A percentile compares a stretch with the other conserved stretches of the same genome.
Conservation (phyloP, 208 protist genomes). For the Crithidia mellificae region DNA sequence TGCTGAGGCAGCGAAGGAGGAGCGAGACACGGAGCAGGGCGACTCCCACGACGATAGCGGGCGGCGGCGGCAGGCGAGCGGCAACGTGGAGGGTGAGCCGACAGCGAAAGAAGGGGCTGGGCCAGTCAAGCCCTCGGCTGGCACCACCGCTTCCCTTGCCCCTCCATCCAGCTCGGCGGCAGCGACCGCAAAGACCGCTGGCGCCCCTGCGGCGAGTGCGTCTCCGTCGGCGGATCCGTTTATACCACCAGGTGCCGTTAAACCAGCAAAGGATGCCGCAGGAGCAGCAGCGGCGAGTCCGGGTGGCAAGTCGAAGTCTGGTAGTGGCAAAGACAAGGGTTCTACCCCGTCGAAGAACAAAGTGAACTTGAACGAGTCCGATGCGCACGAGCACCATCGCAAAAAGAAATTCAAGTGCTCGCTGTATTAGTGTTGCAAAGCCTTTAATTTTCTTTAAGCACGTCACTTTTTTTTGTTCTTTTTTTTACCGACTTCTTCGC, state of each 20-base stretch:
- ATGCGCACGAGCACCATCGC: constrained; percentile 6
- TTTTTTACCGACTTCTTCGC: no score
- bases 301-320: neutral
- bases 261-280: neutral
- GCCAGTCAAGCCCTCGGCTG: neutral
- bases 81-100: neutral
- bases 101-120: neutral
- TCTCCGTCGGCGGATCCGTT: constrained; percentile 1
- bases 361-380: constrained; percentile 22
- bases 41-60: neutral
- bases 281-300: neutral
- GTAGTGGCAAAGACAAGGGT: constrained; percentile 1
- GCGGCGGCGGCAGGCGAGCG: neutral
- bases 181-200: neutral
- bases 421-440: neutral
- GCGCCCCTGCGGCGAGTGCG: neutral
- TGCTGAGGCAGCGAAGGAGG: constrained; percentile 2
- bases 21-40: neutral
- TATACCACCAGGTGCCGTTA: neutral
- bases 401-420: constrained; percentile 32
- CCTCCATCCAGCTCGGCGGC: neutral
- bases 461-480: neutral
- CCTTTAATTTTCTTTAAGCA: no score
- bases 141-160: neutral
- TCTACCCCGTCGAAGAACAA: constrained; percentile 6